Evolutionary conservation across 2,329 filamentous ascomycete genomes (phyloP).

Genomic region (Phoma sp.): DNA sequence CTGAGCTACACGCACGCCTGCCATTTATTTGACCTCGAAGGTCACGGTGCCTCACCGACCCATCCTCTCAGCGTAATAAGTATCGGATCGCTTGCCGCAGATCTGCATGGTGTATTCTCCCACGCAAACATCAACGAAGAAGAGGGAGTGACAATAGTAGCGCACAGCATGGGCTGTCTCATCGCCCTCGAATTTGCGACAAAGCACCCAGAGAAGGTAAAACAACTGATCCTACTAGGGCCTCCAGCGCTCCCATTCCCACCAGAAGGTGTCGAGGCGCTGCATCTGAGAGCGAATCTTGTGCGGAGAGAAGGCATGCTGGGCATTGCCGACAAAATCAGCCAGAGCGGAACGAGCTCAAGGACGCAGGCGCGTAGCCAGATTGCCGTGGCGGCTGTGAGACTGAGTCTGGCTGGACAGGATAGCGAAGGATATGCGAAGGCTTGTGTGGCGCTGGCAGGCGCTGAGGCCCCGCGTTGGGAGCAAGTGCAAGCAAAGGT

Average conservation of each 20-base stretch:
- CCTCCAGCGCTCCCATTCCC: slow-evolving; percentile 57
- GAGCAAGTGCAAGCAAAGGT: slow-evolving; percentile 22
- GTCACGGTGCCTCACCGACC: slow-evolving; percentile 62
- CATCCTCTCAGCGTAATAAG: slow-evolving; percentile 53
- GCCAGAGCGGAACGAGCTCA: slow-evolving; percentile 46
- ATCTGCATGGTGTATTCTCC: slow-evolving; percentile 52
- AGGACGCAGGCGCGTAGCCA: slow-evolving; percentile 49
- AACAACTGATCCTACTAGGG: slow-evolving; percentile 56
- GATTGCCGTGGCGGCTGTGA: slow-evolving; percentile 51
- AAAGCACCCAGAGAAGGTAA: slow-evolving; percentile 50
- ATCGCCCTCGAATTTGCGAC: slow-evolving; percentile 54
- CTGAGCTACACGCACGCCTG: slow-evolving; percentile 42
- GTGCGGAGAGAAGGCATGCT: slow-evolving; percentile 56
- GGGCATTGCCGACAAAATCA: slow-evolving; percentile 50
- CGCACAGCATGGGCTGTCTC: slow-evolving; percentile 61
- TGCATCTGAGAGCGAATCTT: slow-evolving; percentile 46
- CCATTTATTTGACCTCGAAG: slow-evolving; percentile 62
- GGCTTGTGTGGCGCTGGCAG: slow-evolving; percentile 57
- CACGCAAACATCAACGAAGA: slow-evolving; percentile 35
- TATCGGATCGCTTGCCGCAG: slow-evolving; percentile 54
- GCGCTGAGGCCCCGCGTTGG: slow-evolving; percentile 46
- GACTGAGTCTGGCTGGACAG: slow-evolving; percentile 55
- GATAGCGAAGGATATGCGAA: slow-evolving; percentile 64
- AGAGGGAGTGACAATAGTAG: slow-evolving; percentile 52
- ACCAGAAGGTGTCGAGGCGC: slow-evolving; percentile 37